A percentile compares a stretch with the other conserved stretches of the same genome.
These are phyloP conservation scores for Trichoderma asperelloides DNA, from an alignment of 495 filamentous ascomycete genomes.

Conservation along the genomic window DNA sequence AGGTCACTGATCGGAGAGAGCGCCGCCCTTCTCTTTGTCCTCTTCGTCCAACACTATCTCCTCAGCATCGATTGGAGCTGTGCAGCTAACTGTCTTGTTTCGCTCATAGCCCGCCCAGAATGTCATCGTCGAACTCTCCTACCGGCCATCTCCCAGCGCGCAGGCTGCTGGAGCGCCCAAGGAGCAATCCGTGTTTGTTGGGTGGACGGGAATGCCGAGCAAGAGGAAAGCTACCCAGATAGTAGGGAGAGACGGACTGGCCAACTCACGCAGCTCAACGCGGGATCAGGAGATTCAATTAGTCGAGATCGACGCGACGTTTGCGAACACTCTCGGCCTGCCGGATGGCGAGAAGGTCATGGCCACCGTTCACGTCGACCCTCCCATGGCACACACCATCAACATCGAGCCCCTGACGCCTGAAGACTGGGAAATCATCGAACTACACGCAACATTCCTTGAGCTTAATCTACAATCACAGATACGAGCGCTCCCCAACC, in stretches of 20 bases:
- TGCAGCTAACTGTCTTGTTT: slow-evolving; percentile 10
- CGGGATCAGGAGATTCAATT: slow-evolving; percentile 64
- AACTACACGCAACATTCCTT: slow-evolving; percentile 87
- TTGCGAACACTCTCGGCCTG: slow-evolving; percentile 74
- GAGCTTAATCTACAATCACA: slow-evolving; percentile 90
- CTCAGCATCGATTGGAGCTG: not conserved
- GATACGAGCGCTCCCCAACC: slow-evolving; percentile 86
- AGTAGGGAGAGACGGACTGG: slow-evolving; percentile 63
- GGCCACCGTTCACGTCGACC: slow-evolving; percentile 69
- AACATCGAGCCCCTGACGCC: slow-evolving; percentile 93
- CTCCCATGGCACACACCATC: slow-evolving; percentile 80
- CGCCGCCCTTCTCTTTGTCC: not conserved
- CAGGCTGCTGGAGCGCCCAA: slow-evolving; percentile 18
- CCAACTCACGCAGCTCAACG: slow-evolving; percentile 38
- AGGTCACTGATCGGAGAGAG: slow-evolving; percentile 23
- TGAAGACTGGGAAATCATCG: slow-evolving; percentile 98
- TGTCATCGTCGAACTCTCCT: slow-evolving; percentile 85
- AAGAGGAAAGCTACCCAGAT: slow-evolving; percentile 67
- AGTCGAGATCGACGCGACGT: slow-evolving; percentile 84
- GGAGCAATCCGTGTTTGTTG: slow-evolving; percentile 65
- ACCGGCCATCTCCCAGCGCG: slow-evolving; percentile 26
- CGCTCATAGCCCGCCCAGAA: slow-evolving; percentile 69
- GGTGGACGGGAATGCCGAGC: slow-evolving; percentile 97
- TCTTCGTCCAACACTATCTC: not conserved
- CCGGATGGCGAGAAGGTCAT: slow-evolving; percentile 76